Evolutionary conservation across 225 moss, liverwort and hornwort species (phyloP).

Genomic region (Sphagnum contortum): DNA sequence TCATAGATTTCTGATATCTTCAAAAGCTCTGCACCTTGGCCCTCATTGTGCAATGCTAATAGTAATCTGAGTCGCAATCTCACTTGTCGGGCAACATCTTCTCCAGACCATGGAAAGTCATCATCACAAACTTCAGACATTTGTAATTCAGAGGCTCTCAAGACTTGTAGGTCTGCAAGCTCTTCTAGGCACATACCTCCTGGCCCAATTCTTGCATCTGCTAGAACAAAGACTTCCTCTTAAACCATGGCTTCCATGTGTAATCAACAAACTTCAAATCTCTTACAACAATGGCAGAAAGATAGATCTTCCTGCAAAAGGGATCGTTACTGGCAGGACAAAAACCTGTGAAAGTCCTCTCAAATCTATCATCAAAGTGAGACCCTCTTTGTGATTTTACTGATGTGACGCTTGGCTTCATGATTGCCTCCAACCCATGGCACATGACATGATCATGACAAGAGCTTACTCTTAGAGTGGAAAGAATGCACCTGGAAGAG

Average conservation of each 20-base stretch:
- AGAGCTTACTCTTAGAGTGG: too few relatives aligned
- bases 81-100: conserved; percentile 53
- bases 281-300: not conserved
- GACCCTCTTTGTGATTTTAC: too few relatives aligned
- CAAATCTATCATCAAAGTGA: too few relatives aligned
- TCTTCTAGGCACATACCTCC: conserved; percentile 42
- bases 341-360: too few relatives aligned
- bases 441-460: too few relatives aligned
- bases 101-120: conserved; percentile 15
- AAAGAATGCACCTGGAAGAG: not conserved
- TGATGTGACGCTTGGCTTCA: too few relatives aligned
- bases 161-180: conserved; percentile 36
- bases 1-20: conserved; percentile 28
- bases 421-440: too few relatives aligned
- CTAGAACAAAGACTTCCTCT: not conserved
- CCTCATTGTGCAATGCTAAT: conserved; percentile 54
- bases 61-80: conserved; percentile 56
- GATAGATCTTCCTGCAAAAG: not conserved
- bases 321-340: not conserved
- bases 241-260: not conserved
- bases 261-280: not conserved
- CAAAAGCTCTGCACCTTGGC: conserved; percentile 37
- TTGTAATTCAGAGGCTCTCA: conserved; percentile 32
- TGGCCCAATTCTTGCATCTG: conserved; percentile 14
- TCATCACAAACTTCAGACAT: not conserved